Evolutionary conservation across 2,329 filamentous ascomycete genomes (phyloP).

Genomic region (Pseudogymnoascus sp.): DNA sequence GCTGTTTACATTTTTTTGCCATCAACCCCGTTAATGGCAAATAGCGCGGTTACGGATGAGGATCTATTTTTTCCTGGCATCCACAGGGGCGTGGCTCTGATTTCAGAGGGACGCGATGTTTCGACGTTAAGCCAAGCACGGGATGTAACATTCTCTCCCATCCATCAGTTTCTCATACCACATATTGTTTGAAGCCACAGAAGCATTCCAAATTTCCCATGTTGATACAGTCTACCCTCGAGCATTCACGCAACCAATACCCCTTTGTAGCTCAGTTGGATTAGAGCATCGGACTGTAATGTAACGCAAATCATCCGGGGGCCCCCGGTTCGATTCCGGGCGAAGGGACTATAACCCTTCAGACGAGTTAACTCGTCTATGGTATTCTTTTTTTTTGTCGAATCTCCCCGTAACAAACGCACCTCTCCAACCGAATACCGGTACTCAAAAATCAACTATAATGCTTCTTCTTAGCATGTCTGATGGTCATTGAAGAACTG

Average conservation of each 20-base stretch:
- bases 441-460: too few species aligned
- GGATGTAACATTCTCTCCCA: background rate
- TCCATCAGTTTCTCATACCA: background rate
- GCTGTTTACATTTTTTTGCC: constrained; percentile 26
- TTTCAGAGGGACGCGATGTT: constrained; percentile 30
- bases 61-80: constrained; percentile 28
- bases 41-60: constrained; percentile 33
- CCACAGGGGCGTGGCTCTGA: constrained; percentile 34
- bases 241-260: background rate
- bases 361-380: constrained; percentile 6
- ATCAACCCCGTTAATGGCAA: constrained; percentile 37
- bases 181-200: background rate
- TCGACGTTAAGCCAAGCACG: constrained; percentile 22
- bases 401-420: too few species aligned
- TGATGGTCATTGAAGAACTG: background rate
- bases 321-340: constrained; percentile 12
- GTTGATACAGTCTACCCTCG: background rate
- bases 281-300: constrained; percentile 13
- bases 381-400: background rate
- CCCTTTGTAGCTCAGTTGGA: constrained; percentile 13
- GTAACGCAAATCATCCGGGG: constrained; percentile 6
- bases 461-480: too few species aligned
- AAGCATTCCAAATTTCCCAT: background rate
- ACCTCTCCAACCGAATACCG: too few species aligned
- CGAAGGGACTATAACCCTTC: constrained; percentile 11